A percentile compares a stretch with the other conserved stretches of the same genome.
These are phyloP conservation scores for Penicillium robsamsonii DNA, from an alignment of 495 filamentous ascomycete genomes.

Conservation along the genomic window DNA sequence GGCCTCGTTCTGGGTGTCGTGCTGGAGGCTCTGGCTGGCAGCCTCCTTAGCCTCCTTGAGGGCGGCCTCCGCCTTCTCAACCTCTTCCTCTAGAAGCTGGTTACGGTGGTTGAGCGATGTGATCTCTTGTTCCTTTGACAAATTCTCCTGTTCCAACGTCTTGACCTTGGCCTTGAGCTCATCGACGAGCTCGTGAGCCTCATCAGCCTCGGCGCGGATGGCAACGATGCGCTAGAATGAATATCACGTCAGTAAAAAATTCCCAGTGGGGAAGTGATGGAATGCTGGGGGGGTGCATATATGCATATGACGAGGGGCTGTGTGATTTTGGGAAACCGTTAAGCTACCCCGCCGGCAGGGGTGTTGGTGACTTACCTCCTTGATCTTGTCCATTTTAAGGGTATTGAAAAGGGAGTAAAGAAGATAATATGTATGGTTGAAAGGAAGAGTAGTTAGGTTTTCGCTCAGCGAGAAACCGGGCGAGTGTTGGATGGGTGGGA, in stretches of 20 bases:
- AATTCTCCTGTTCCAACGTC: constrained; percentile 88
- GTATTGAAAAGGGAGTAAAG: constrained; percentile 16
- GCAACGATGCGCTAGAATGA: constrained; percentile 83
- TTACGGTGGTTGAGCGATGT: constrained; percentile 92
- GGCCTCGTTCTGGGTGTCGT: constrained; percentile 81
- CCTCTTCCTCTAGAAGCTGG: constrained; percentile 77
- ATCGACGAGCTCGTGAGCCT: constrained; percentile 71
- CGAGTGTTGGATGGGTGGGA: constrained; percentile 25
- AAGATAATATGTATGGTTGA: constrained; percentile 34
- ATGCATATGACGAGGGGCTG: constrained; percentile 19
- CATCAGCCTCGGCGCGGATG: constrained; percentile 90
- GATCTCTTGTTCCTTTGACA: constrained; percentile 96
- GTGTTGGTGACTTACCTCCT: constrained; percentile 61
- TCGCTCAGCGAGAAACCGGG: constrained; percentile 48
- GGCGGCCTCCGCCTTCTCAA: constrained; percentile 79
- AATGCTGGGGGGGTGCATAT: constrained; percentile 22
- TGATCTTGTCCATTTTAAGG: constrained; percentile 62
- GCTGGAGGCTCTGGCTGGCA: constrained; percentile 68
- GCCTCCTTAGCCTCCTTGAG: constrained; percentile 77
- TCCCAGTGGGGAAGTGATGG: constrained; percentile 11
- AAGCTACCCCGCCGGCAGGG: constrained; percentile 48
- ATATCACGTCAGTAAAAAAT: constrained; percentile 23
- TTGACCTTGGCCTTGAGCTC: constrained; percentile 86
- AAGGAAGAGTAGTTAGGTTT: constrained; percentile 32
- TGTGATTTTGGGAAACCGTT: constrained; percentile 24